Evolutionary conservation across 179 eudicot species (phyloP), one percentile per base, ranked within the genome.

Genomic region (Beta corolliflora): DNA sequence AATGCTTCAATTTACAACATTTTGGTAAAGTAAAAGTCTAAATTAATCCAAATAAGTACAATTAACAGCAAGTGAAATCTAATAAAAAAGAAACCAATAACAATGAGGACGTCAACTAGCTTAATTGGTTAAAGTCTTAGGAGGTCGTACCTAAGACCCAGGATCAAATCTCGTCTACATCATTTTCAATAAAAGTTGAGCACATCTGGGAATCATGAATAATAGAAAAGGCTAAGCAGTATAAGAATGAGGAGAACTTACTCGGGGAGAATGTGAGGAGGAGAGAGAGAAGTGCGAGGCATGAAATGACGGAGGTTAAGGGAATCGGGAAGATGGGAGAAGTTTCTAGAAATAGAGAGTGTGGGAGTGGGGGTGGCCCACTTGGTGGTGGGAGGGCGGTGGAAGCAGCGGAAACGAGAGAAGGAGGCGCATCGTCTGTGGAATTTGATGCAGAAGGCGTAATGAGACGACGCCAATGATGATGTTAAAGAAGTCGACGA

Each of bases 391-490:
- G 76, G 75, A 54, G 80, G 80, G 81, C 79, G 84, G 77, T 63
- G 83, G 81, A 54, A 64, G 85, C 79, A 52, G 72, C 77, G 82
- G 85, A 65, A 77, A 71, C 86, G 77, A 50, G 79, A 77, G 81
- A 70, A 77, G 53, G 85, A 19, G 58, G 85, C 63, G 82, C 83
- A 84, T 60, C 86, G 77, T 61, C 84, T 46, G 25, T 85, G 87
- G 74, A 90, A 65, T 23, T 82, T 85, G 58, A 85, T 63, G 77
- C 85, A 75, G 79, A 88, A 44, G 18, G 88, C 77, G 81, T 84
- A 78, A 74, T 84, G 92, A 5, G 89, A 92, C 59, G 92, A 86
- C 7, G 94, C 87, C 8, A 89, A 77, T 16, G 93, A 88, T 56
- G 91, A 78, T 7, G 88, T 4, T 50, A 77, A 55, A 4, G 65